A percentile compares a stretch with the other conserved stretches of the same genome.
phyloP scores from a whole-genome alignment of 108 stramenopile species.

The Phaeodactylum tricornutum region DNA sequence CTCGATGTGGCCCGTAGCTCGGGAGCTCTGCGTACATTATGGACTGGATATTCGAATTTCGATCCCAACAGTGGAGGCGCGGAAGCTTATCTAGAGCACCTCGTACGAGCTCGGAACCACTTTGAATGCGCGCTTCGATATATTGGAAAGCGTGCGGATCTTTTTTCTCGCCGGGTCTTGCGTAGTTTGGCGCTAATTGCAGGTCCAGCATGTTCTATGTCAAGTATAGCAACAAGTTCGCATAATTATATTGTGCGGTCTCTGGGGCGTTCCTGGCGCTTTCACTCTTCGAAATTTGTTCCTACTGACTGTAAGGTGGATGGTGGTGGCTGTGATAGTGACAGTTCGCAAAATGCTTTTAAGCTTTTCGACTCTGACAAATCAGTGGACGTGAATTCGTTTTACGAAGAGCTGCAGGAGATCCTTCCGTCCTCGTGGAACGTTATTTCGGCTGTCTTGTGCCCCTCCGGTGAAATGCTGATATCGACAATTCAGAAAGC shows the following conservation, averaged over 20 bases:
- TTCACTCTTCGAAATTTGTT: conserved; percentile 4
- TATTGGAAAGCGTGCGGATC: conserved; percentile 20
- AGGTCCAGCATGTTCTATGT: conserved; percentile 19
- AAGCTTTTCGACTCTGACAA: conserved; percentile 14
- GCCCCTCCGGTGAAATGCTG: conserved; percentile 62
- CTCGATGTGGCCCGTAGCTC: conserved; percentile 19
- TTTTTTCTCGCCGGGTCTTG: conserved; percentile 40
- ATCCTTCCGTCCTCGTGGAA: conserved; percentile 36
- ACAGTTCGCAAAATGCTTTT: conserved; percentile 1
- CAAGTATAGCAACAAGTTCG: not conserved
- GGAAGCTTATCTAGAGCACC: conserved; percentile 7
- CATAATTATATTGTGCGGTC: conserved; percentile 12
- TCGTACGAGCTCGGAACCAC: too few species aligned
- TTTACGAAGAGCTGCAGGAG: conserved; percentile 9
- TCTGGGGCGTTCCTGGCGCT: conserved; percentile 13
- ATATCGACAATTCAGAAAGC: conserved; percentile 15
- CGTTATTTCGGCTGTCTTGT: conserved; percentile 34
- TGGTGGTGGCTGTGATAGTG: conserved; percentile 4
- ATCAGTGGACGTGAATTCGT: conserved; percentile 5
- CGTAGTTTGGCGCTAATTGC: conserved; percentile 51
- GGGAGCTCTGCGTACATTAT: conserved; percentile 29
- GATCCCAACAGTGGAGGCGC: conserved; percentile 12
- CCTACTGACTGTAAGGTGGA: not conserved
- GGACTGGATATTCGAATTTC: conserved; percentile 18
- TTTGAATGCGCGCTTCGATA: conserved; percentile 12